Evolutionary conservation across 192 early-diverging fungal genomes (phyloP).

Genomic region (Coemansia sp.): DNA sequence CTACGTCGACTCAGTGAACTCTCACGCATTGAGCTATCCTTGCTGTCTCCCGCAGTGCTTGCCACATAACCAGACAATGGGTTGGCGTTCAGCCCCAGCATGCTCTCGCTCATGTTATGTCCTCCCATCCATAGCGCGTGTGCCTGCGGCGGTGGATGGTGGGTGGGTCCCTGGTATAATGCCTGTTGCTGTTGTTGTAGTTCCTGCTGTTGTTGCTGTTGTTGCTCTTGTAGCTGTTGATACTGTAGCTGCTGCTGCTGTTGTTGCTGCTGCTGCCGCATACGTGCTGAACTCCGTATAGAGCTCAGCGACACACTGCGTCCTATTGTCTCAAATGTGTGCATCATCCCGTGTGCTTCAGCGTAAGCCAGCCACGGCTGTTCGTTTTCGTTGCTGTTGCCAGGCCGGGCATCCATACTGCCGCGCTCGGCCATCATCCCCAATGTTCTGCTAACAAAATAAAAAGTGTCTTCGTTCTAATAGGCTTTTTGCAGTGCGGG

Average conservation of each 20-base stretch:
- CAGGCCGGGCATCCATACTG: constrained; percentile 30
- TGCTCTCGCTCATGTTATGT: constrained; percentile 3
- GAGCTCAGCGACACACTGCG: constrained; percentile 42
- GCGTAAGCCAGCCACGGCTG: constrained; percentile 54
- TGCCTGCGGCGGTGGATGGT: constrained; percentile 17
- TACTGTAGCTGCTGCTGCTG: too few species aligned
- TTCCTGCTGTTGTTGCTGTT: too few species aligned
- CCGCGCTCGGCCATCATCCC: constrained; percentile 32
- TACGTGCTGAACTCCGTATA: constrained; percentile 16
- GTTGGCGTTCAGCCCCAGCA: constrained; percentile 1
- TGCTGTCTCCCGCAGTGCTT: constrained; percentile 21
- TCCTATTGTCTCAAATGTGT: constrained; percentile 52
- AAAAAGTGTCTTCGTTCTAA: background rate
- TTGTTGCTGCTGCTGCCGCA: constrained; percentile 17
- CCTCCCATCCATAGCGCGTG: constrained; percentile 9
- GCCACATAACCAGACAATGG: background rate
- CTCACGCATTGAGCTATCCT: constrained; percentile 20
- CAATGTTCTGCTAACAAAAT: background rate
- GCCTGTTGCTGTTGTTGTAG: constrained; percentile 18
- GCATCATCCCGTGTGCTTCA: constrained; percentile 51
- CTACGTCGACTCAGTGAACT: constrained; percentile 46
- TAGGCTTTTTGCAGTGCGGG: background rate
- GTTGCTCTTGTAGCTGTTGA: too few species aligned
- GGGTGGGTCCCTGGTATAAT: constrained; percentile 9
- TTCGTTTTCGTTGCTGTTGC: constrained; percentile 13